Conservation (phyloP, 495 filamentous ascomycete species). For the Schizothecium vesticola region DNA sequence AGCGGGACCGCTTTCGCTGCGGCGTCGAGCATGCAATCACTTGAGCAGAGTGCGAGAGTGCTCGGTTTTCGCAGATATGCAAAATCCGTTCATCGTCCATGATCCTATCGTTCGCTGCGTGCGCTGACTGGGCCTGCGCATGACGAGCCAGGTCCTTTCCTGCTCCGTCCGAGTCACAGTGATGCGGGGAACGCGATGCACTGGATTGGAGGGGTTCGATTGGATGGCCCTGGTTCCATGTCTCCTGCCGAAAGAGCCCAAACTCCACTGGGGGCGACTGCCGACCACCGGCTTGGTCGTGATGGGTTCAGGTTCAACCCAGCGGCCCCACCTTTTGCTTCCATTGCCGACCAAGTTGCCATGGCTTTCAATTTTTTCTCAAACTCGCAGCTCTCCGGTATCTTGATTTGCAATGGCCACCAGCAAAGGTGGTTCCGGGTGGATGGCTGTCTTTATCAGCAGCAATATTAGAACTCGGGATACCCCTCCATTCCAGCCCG, state of each 20-base stretch:
- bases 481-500: slow-evolving; percentile 7
- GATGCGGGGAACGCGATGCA: not conserved
- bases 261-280: not conserved
- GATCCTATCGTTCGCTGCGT: not conserved
- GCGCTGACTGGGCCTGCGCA: not conserved
- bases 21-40: not conserved
- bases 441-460: not conserved
- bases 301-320: not conserved
- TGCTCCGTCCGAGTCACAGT: not conserved
- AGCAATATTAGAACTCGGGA: not conserved
- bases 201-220: not conserved
- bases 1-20: not conserved
- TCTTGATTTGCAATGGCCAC: not conserved
- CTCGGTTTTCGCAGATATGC: not conserved
- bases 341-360: not conserved
- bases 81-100: not conserved
- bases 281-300: not conserved
- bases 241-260: not conserved
- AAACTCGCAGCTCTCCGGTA: not conserved
- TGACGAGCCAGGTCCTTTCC: not conserved
- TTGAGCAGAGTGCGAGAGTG: not conserved
- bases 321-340: not conserved
- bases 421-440: not conserved
- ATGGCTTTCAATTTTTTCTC: not conserved
- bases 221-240: not conserved